Conservation (phyloP, 495 filamentous ascomycete genomes). For the Lophiostoma macrostomum region DNA sequence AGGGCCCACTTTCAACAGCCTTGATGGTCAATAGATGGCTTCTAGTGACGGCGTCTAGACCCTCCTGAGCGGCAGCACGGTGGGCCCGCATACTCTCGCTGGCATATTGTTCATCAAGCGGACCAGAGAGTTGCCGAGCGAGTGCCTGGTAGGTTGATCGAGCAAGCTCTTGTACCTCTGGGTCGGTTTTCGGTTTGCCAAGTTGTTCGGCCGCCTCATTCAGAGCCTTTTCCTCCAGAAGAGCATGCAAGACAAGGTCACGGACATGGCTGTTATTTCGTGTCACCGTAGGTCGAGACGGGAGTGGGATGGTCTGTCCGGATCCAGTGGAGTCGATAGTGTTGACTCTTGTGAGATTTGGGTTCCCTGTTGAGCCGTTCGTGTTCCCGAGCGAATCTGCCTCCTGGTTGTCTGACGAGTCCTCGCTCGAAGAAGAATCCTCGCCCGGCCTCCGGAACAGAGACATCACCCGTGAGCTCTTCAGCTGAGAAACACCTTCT, state of each 20-base stretch:
- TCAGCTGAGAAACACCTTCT: too few relatives aligned
- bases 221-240: constrained; percentile 34
- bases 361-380: background rate
- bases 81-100: constrained; percentile 20
- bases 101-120: constrained; percentile 4
- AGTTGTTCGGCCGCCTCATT: constrained; percentile 28
- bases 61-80: constrained; percentile 10
- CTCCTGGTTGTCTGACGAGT: constrained; percentile 1
- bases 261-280: constrained; percentile 15
- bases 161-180: constrained; percentile 30
- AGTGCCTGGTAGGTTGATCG: constrained; percentile 21
- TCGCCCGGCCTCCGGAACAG: constrained; percentile 25
- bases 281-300: constrained; percentile 3
- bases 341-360: constrained; percentile 14
- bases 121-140: constrained; percentile 10
- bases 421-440: constrained; percentile 4
- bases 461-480: too few relatives aligned
- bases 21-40: background rate
- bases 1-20: background rate
- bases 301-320: background rate
- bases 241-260: constrained; percentile 32
- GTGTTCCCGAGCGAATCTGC: background rate
- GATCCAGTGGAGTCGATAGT: constrained; percentile 14
- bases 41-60: constrained; percentile 16
- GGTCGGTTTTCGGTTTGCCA: constrained; percentile 21